Conservation (phyloP, 2,329 filamentous ascomycete species). For the Phialophora chinensis region DNA sequence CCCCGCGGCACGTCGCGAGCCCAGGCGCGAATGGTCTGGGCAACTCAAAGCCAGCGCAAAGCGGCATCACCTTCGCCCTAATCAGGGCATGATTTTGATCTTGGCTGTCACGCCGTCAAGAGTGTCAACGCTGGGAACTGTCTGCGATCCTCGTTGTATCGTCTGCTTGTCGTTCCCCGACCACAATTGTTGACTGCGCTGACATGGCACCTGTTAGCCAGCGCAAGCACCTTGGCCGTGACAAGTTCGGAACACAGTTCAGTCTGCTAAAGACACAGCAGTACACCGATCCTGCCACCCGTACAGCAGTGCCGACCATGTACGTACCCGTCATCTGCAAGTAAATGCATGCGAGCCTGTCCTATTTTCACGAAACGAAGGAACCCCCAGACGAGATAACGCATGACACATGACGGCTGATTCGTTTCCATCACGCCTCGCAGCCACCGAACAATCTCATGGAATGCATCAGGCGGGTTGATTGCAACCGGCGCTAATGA, state of each 20-base stretch:
- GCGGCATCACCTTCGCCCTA: no score
- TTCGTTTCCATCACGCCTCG: slow-evolving; percentile 18
- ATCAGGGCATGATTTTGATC: no score
- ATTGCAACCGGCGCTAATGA: slow-evolving; percentile 89
- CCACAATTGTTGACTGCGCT: not conserved
- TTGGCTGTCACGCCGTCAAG: not conserved
- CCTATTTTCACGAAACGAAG: slow-evolving; percentile 1
- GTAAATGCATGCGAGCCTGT: slow-evolving; percentile 2
- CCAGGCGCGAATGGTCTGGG: no score
- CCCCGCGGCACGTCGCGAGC: no score
- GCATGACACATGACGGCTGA: slow-evolving; percentile 25
- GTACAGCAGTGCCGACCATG: slow-evolving; percentile 63
- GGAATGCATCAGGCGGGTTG: slow-evolving; percentile 83
- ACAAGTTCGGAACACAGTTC: slow-evolving; percentile 72
- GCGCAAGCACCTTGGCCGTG: slow-evolving; percentile 61
- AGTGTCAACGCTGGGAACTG: not conserved
- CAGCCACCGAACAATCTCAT: slow-evolving; percentile 79
- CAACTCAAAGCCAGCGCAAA: no score
- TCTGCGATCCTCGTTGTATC: not conserved
- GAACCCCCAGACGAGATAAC: slow-evolving; percentile 16
- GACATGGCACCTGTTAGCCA: slow-evolving; percentile 38
- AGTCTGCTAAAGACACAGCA: slow-evolving; percentile 70
- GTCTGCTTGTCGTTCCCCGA: not conserved
- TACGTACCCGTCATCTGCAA: slow-evolving; percentile 47
- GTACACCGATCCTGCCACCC: slow-evolving; percentile 68